A percentile compares a stretch with the other conserved stretches of the same genome.
These are phyloP conservation scores for Diutina ranongensis DNA, from an alignment of 1,139 yeast species.

Conservation along the genomic window DNA sequence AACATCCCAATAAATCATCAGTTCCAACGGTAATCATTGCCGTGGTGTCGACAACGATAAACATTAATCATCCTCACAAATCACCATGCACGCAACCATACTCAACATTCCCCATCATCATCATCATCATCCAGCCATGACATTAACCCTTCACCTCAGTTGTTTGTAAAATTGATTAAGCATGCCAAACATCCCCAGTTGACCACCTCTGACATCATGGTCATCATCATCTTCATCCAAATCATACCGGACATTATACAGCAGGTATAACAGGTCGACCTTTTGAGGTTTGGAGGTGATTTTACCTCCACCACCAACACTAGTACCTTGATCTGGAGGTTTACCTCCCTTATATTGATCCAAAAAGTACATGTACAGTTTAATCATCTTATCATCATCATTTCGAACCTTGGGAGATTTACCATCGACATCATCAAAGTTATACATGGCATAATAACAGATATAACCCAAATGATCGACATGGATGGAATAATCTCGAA, in stretches of 20 bases:
- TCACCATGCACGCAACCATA: too few species aligned
- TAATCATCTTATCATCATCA: constrained; percentile 77
- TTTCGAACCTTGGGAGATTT: constrained; percentile 12
- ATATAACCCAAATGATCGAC: constrained; percentile 94
- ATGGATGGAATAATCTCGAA: constrained; percentile 78
- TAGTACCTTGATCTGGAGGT: too few species aligned
- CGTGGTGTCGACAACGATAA: too few species aligned
- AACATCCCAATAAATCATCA: too few species aligned
- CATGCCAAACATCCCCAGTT: constrained; percentile 66
- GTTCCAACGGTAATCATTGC: too few species aligned
- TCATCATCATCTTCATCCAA: not conserved
- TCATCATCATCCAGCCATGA: not conserved
- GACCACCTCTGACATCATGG: not conserved
- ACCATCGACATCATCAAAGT: constrained; percentile 46
- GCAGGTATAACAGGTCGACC: constrained; percentile 5
- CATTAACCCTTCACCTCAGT: not conserved
- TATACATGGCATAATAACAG: constrained; percentile 89
- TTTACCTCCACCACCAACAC: not conserved
- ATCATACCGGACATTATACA: constrained; percentile 4
- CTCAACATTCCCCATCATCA: too few species aligned
- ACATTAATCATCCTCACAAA: too few species aligned
- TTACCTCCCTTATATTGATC: constrained; percentile 64
- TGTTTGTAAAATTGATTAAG: constrained; percentile 74
- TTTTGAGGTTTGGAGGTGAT: too few species aligned
- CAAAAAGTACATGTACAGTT: constrained; percentile 75